Base-by-base conservation (phyloP, 768 basidiomycete species). In the Lyophyllum semitale region DNA sequence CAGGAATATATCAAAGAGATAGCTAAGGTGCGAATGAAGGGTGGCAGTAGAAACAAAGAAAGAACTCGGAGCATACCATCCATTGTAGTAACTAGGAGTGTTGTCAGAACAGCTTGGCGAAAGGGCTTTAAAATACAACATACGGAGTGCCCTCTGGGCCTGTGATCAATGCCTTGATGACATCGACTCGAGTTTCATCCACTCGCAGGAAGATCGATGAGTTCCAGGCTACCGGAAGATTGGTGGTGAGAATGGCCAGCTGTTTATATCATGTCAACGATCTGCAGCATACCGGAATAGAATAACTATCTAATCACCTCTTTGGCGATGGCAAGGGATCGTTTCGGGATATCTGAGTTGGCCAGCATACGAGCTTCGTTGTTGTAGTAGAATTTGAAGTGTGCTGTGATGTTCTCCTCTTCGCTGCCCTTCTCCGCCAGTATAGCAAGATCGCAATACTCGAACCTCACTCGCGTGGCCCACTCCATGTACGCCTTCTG, bases 111-210 rank as follows among this genome's bases (percentile, higher is more conserved):
- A 51, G 42, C 27, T n/a, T 41, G 44, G 48, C 18, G 33, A 29
- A 44, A 55, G 37, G 32, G 26, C 5, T 38, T 23, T 18, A 18
- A 17, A 51, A 46, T 4, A 51, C 22, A 41, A 78, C 88, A 66
- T 77, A 96, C 84, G 95, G 95, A 38, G 95, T 96, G 48, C 90
- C 93, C 76, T 95, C 92, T 9, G 95, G 95, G 1, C 95, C 95
- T 20, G 91, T 92, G 58, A 93, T 91, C 18, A 93, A 71, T n/a
- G 89, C 90, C 66, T 95, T 96, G 71, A 95, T 93, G 44, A 95
- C 81, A 66, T 95, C 94, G 13, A 95, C 92, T 12, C 94, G 84
- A 15, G 83, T 87, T 73, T 97, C 95, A 67, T 98, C 95, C 4
- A 96, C 94, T 48, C 91, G 83, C 54, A 98, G 72, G 73, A 96